phyloP scores from a whole-genome alignment of 805 yeast genomes.

The Kazachstania kunashirensis region DNA sequence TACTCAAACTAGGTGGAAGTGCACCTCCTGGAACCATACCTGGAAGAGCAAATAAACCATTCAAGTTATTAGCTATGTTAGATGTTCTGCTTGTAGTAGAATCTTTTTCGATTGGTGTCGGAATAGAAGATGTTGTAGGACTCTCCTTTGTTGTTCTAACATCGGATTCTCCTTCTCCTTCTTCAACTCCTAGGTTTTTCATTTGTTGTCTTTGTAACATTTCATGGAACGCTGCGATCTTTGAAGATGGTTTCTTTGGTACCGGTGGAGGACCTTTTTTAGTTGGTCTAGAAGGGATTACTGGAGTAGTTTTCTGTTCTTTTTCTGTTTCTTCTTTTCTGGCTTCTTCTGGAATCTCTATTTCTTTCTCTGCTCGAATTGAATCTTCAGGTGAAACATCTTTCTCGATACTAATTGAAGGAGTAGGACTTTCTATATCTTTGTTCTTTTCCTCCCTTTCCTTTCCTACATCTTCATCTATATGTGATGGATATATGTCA shows the following conservation, averaged over 20 bases:
- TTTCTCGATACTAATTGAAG: too few relatives aligned
- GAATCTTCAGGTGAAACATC: neutral
- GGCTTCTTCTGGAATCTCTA: neutral
- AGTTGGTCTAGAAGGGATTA: conserved; percentile 8
- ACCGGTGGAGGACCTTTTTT: conserved; percentile 49
- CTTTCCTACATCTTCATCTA: too few relatives aligned
- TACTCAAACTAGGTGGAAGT: conserved; percentile 17
- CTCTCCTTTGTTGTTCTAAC: conserved; percentile 28
- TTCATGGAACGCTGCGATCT: conserved; percentile 73
- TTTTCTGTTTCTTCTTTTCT: neutral
- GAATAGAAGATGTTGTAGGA: neutral
- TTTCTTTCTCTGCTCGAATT: neutral
- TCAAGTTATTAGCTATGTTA: conserved; percentile 48
- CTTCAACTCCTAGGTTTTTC: conserved; percentile 40
- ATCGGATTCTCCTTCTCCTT: conserved; percentile 6
- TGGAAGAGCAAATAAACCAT: conserved; percentile 51
- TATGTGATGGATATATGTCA: too few relatives aligned
- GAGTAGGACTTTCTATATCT: too few relatives aligned
- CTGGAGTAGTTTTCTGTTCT: neutral
- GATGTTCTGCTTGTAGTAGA: conserved; percentile 12
- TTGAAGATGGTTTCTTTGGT: conserved; percentile 70
- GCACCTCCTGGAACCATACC: conserved; percentile 34
- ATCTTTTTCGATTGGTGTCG: conserved; percentile 6
- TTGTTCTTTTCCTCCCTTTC: too few relatives aligned
- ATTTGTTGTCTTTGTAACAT: conserved; percentile 49